phyloP scores from a whole-genome alignment of 148 eudicot genomes.

The Vaccinium myrtillus region DNA sequence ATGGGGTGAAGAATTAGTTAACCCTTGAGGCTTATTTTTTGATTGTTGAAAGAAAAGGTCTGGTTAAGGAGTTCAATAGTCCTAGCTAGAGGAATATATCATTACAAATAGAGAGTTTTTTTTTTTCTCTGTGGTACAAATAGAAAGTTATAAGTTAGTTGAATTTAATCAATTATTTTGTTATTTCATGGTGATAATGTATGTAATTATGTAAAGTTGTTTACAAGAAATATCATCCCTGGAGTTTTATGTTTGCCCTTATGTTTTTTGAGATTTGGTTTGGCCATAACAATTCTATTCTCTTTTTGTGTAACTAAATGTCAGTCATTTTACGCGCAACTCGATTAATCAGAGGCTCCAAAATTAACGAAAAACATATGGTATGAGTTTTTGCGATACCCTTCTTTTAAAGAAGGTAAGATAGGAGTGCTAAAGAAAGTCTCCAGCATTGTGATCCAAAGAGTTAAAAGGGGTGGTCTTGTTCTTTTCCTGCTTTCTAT shows the following conservation, averaged over 20 bases:
- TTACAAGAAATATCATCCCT: background rate
- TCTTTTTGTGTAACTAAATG: too few species aligned
- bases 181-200: background rate
- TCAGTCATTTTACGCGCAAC: too few species aligned
- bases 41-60: background rate
- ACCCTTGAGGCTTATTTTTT: background rate
- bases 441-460: background rate
- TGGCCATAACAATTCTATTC: background rate
- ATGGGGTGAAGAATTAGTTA: slow-evolving; percentile 14
- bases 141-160: background rate
- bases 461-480: too few species aligned
- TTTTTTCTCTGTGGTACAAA: background rate
- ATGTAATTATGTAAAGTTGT: background rate
- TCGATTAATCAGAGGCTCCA: too few species aligned
- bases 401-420: too few species aligned
- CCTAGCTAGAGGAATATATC: too few species aligned
- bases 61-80: background rate
- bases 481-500: background rate
- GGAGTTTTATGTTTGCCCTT: background rate
- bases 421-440: background rate
- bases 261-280: background rate
- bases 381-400: too few species aligned
- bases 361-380: too few species aligned
- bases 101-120: background rate
- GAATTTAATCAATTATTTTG: background rate